A percentile compares a stretch with the other conserved stretches of the same genome.
These are phyloP conservation scores for Aureobasidium namibiae DNA, from an alignment of 2,329 filamentous ascomycete species.

Conservation along the genomic window DNA sequence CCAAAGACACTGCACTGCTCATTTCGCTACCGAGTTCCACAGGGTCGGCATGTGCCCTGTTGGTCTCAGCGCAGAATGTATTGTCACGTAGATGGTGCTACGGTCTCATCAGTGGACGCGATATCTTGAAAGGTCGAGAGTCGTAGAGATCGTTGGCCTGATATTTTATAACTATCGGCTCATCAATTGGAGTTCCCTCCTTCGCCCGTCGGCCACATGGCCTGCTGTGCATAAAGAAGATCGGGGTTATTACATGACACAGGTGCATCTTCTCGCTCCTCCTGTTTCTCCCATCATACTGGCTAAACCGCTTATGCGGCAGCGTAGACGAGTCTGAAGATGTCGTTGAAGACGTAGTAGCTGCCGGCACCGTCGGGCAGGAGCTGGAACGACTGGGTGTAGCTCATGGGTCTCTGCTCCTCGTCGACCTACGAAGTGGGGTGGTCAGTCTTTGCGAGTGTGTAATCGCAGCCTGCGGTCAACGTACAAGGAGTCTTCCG, in stretches of 20 bases:
- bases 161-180: conserved; percentile 12
- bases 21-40: neutral
- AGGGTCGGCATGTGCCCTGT: neutral
- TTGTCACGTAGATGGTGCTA: neutral
- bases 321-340: conserved; percentile 81
- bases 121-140: neutral
- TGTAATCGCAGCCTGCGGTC: neutral
- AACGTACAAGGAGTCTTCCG: conserved; percentile 68
- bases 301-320: conserved; percentile 19
- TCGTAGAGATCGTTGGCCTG: conserved; percentile 11
- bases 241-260: conserved; percentile 6
- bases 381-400: conserved; percentile 83
- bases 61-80: neutral
- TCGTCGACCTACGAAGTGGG: conserved; percentile 62
- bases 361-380: conserved; percentile 55
- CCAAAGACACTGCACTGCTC: neutral
- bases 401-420: conserved; percentile 79
- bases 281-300: neutral
- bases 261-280: conserved; percentile 2
- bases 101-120: neutral
- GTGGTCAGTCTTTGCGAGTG: neutral
- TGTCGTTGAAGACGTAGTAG: conserved; percentile 88
- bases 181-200: neutral
- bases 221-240: neutral
- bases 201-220: neutral